These are phyloP conservation scores for Orbilia brochopaga DNA, from an alignment of 2,329 filamentous ascomycete genomes.

Conservation along the genomic window DNA sequence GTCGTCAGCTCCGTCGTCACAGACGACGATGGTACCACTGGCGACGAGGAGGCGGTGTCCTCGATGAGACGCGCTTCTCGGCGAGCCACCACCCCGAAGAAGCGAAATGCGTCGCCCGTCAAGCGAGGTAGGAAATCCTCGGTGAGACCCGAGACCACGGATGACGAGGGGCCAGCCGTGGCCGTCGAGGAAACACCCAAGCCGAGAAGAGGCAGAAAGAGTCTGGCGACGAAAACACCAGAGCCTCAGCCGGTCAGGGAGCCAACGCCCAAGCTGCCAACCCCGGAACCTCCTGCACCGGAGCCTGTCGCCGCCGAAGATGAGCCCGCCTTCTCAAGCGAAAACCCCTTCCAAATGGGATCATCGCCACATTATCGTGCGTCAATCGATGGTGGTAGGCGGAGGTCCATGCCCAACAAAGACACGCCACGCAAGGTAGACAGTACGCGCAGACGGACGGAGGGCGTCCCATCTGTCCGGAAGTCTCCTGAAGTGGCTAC, in stretches of 20 bases:
- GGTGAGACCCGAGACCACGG: constrained; percentile 27
- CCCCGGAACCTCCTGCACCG: constrained; percentile 21
- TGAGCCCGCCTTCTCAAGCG: constrained; percentile 56
- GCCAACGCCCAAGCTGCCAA: constrained; percentile 48
- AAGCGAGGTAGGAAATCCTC: constrained; percentile 47
- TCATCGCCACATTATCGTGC: constrained; percentile 49
- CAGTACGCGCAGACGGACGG: constrained; percentile 35
- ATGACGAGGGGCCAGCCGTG: constrained; percentile 20
- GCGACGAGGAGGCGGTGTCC: constrained; percentile 33
- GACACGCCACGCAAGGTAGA: constrained; percentile 39
- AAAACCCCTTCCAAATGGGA: constrained; percentile 54
- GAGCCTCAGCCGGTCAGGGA: constrained; percentile 32
- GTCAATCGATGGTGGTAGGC: constrained; percentile 44
- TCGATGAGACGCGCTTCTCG: constrained; percentile 22
- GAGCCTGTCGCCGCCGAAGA: constrained; percentile 57
- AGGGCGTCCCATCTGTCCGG: constrained; percentile 30
- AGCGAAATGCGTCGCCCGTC: constrained; percentile 37
- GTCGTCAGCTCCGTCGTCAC: constrained; percentile 66
- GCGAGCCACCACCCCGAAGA: constrained; percentile 54
- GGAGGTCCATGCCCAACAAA: constrained; percentile 35
- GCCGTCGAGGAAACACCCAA: constrained; percentile 36
- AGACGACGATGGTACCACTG: constrained; percentile 63
- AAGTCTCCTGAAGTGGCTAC: constrained; percentile 24
- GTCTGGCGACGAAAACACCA: constrained; percentile 55
- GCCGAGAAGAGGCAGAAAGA: constrained; percentile 28